These are phyloP conservation scores for Escovopsis weberi DNA, from an alignment of 2,329 filamentous ascomycete species.

Conservation along the genomic window DNA sequence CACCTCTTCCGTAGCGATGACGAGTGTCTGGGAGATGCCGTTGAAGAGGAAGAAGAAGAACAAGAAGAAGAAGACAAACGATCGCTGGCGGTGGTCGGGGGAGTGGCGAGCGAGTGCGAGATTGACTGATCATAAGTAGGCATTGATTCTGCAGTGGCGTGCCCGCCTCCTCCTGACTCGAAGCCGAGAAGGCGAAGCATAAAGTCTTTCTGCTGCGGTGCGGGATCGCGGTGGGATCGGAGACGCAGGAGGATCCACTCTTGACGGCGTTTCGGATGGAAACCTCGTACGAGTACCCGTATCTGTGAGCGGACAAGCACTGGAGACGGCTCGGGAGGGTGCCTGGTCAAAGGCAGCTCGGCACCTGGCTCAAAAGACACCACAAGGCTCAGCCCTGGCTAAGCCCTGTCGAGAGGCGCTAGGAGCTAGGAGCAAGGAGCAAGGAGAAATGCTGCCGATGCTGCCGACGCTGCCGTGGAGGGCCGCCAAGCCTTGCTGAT, in stretches of 20 bases:
- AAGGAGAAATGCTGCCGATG: slow-evolving; percentile 3
- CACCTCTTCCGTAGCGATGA: slow-evolving; percentile 27
- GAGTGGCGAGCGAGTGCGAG: slow-evolving; percentile 18
- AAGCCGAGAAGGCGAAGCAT: slow-evolving; percentile 51
- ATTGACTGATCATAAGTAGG: slow-evolving; percentile 21
- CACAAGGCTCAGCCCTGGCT: too few species aligned
- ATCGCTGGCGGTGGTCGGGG: slow-evolving; percentile 7
- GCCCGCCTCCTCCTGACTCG: slow-evolving; percentile 43
- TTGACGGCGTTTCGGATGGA: too few species aligned
- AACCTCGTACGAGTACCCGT: too few species aligned
- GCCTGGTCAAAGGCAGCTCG: slow-evolving; percentile 14
- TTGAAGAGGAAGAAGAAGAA: slow-evolving; percentile 6
- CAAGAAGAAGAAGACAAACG: too few species aligned
- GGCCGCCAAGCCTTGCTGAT: slow-evolving; percentile 15
- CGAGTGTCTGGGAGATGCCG: slow-evolving; percentile 8
- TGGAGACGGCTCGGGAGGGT: slow-evolving; percentile 3
- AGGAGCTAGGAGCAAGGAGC: neutral
- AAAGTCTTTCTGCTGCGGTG: slow-evolving; percentile 16
- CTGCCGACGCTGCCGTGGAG: too few species aligned
- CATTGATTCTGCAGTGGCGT: slow-evolving; percentile 28
- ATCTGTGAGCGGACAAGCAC: too few species aligned
- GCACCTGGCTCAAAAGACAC: neutral
- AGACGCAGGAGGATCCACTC: too few species aligned
- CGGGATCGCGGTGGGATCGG: too few species aligned
- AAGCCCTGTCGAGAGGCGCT: too few species aligned